These are phyloP conservation scores for Fistulifera solaris DNA, from an alignment of 108 stramenopile genomes.

Conservation along the genomic window DNA sequence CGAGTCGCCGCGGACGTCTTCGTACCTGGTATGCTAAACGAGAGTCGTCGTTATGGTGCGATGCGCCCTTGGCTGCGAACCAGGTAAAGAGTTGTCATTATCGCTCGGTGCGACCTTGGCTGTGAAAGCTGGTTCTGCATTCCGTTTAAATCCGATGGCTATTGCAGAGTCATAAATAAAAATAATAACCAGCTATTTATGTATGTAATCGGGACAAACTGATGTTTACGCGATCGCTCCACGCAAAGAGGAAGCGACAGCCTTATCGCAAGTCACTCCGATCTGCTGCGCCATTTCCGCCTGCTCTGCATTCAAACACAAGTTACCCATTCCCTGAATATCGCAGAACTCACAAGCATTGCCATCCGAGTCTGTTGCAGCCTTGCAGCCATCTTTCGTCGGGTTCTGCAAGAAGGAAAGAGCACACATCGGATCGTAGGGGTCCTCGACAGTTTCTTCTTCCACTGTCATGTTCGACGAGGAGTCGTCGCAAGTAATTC, in stretches of 20 bases:
- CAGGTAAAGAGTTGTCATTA: no score
- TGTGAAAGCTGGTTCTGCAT: no score
- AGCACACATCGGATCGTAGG: slow-evolving; percentile 9
- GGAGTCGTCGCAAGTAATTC: slow-evolving; percentile 7
- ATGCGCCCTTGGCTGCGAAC: no score
- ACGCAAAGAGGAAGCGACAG: background rate
- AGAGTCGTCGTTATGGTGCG: no score
- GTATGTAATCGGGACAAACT: no score
- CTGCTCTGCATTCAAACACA: slow-evolving; percentile 25
- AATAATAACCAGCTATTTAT: no score
- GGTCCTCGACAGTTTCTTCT: slow-evolving; percentile 1
- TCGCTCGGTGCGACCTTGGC: no score
- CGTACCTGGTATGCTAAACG: no score
- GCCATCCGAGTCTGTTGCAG: slow-evolving; percentile 19
- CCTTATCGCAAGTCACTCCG: slow-evolving; percentile 16
- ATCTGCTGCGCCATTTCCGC: slow-evolving; percentile 21
- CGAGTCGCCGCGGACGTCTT: no score
- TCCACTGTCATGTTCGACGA: slow-evolving; percentile 7
- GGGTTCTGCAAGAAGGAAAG: slow-evolving; percentile 9
- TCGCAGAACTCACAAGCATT: slow-evolving; percentile 22
- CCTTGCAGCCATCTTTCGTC: background rate
- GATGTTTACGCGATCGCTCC: no score
- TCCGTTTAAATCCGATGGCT: no score
- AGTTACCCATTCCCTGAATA: slow-evolving; percentile 1
- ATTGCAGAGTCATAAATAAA: no score